Evolutionary conservation across 2,329 filamentous ascomycete genomes (phyloP).

Genomic region (Cladosporium sphaerospermum): DNA sequence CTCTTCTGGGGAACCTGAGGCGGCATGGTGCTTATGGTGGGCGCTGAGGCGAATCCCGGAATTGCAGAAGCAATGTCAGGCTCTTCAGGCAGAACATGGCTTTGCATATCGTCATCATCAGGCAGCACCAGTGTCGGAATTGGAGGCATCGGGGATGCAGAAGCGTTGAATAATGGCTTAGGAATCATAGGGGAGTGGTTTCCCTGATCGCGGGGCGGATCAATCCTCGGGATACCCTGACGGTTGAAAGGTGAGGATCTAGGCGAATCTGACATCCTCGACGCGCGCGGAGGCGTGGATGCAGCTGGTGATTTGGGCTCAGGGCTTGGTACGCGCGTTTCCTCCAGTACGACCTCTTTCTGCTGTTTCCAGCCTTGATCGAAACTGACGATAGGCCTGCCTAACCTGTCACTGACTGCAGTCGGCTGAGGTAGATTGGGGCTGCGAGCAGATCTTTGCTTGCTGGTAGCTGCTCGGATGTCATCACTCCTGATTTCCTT

Average conservation of each 20-base stretch:
- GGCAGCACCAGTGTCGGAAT: slow-evolving; percentile 19
- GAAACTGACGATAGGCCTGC: slow-evolving; percentile 96
- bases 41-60: slow-evolving; percentile 12
- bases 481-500: slow-evolving; percentile 81
- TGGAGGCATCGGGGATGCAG: slow-evolving; percentile 13
- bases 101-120: slow-evolving; percentile 3
- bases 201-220: slow-evolving; percentile 13
- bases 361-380: slow-evolving; percentile 69
- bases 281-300: background rate
- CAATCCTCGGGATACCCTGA: slow-evolving; percentile 20
- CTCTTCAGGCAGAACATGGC: slow-evolving; percentile 24
- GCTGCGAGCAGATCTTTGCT: slow-evolving; percentile 80
- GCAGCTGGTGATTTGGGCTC: slow-evolving; percentile 13
- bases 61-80: background rate
- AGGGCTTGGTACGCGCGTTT: slow-evolving; percentile 31
- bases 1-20: slow-evolving; percentile 7
- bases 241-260: slow-evolving; percentile 3
- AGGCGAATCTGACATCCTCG: slow-evolving; percentile 3
- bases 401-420: slow-evolving; percentile 82
- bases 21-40: slow-evolving; percentile 19
- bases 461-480: slow-evolving; percentile 83
- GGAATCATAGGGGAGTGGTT: background rate
- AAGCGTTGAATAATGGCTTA: background rate
- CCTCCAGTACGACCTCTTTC: slow-evolving; percentile 66
- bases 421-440: slow-evolving; percentile 80